Percentiles rank a stretch among this genome's conserved stretches.
These are phyloP conservation scores for Puccinia brachypodii DNA, from an alignment of 1,284 basidiomycete species.

Conservation along the genomic window DNA sequence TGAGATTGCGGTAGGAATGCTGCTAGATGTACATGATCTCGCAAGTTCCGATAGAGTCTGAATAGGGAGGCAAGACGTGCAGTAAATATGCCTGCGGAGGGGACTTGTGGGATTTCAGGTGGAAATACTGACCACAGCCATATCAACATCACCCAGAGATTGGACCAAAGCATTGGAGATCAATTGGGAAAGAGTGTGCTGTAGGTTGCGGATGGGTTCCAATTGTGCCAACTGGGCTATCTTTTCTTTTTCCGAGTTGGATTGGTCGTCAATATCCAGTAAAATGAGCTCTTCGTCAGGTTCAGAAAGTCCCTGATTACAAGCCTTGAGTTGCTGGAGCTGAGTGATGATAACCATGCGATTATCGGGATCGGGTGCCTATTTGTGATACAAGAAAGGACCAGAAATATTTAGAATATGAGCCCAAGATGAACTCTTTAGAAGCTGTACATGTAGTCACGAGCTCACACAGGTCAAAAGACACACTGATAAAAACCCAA, in stretches of 20 bases:
- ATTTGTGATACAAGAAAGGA: neutral
- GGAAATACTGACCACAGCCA: conserved; percentile 49
- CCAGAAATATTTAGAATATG: conserved; percentile 49
- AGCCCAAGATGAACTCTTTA: conserved; percentile 39
- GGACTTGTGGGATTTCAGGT: neutral
- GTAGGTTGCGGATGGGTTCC: conserved; percentile 49
- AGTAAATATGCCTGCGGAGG: neutral
- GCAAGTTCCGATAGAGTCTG: conserved; percentile 27
- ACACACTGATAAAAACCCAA: neutral
- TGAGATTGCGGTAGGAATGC: conserved; percentile 35
- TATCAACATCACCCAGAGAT: conserved; percentile 51
- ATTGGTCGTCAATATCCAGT: conserved; percentile 51
- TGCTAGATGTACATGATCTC: conserved; percentile 26
- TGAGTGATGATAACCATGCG: conserved; percentile 51
- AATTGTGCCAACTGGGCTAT: conserved; percentile 44
- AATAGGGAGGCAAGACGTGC: neutral
- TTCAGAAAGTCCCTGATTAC: conserved; percentile 52
- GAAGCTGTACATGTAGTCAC: neutral
- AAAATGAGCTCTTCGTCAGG: conserved; percentile 54
- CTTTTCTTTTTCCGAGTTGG: conserved; percentile 44
- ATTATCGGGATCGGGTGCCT: conserved; percentile 40
- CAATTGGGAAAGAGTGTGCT: conserved; percentile 47
- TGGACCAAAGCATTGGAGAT: conserved; percentile 50
- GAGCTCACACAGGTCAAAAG: conserved; percentile 21
- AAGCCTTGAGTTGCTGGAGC: conserved; percentile 52